These are phyloP conservation scores for Pythium rishiriense DNA, from an alignment of 352 stramenopile genomes.

Conservation along the genomic window DNA sequence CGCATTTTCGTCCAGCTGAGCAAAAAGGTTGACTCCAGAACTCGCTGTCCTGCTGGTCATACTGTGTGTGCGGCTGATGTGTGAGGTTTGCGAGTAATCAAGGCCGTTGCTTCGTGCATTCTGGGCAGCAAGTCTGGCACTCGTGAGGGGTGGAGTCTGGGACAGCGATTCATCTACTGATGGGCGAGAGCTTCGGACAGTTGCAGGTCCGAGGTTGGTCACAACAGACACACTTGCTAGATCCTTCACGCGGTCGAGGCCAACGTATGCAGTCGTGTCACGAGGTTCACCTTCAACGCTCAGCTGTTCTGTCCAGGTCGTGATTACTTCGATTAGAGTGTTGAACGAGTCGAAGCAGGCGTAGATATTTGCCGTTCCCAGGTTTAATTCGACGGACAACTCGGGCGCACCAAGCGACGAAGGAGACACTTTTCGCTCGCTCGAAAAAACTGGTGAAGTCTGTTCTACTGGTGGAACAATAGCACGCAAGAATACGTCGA, in stretches of 20 bases:
- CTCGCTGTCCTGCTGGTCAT: slow-evolving; percentile 2
- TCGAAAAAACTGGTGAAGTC: not conserved
- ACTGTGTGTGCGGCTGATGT: slow-evolving; percentile 5
- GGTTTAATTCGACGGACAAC: slow-evolving; percentile 76
- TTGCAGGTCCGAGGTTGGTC: slow-evolving; percentile 48
- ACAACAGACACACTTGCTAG: slow-evolving; percentile 68
- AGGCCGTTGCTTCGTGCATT: slow-evolving; percentile 10
- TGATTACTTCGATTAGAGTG: slow-evolving; percentile 74
- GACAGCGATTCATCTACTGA: slow-evolving; percentile 19
- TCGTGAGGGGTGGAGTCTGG: slow-evolving; percentile 17
- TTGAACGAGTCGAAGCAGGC: slow-evolving; percentile 90
- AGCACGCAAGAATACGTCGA: slow-evolving; percentile 80
- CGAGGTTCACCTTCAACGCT: slow-evolving; percentile 53
- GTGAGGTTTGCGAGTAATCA: not conserved
- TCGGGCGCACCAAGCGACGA: slow-evolving; percentile 54
- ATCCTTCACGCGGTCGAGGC: slow-evolving; percentile 60
- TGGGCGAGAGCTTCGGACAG: slow-evolving; percentile 21
- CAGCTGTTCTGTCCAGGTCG: slow-evolving; percentile 70
- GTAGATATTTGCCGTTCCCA: slow-evolving; percentile 88
- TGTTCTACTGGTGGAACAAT: slow-evolving; percentile 42
- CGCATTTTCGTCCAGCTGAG: slow-evolving; percentile 80
- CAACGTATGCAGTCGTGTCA: slow-evolving; percentile 80
- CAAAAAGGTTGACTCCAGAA: slow-evolving; percentile 51
- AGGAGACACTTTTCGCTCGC: slow-evolving; percentile 34
- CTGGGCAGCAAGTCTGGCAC: slow-evolving; percentile 7